Evolutionary conservation across 169 alveolate species (phyloP), one percentile per base, ranked within the genome.

Genomic region (Babesia bigemina): DNA sequence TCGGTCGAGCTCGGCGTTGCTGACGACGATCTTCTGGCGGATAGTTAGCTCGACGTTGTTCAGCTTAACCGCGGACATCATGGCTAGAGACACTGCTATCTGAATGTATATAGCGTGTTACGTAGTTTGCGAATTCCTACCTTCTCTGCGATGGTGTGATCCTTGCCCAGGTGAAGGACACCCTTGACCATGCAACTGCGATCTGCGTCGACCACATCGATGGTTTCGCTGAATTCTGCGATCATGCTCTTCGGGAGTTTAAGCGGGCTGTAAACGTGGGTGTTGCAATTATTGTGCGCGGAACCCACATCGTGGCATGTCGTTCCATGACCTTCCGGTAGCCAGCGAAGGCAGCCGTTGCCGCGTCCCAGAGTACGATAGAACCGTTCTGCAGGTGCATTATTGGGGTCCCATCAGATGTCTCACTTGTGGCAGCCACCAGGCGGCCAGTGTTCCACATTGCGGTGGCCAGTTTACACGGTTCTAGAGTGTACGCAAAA

Each of bases 41-140:
- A 77, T 65, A 47, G 47, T 59, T 4, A 49, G 58, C 59, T 77
- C 86, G 42, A 77, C 26, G 45, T n/a, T n/a, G 66, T 77, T 77
- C 48, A 77, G 60, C 39, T 52, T 50, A 4, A 67, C 76, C 17
- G 76, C 76, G 21, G 76, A 42, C 76, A 67, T 67, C 24, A 67
- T 29, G 12, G 76, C 76, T 49, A 67, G 59, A 26, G 76, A 67
- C 26, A 67, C 76, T 11, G 76, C 76, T 3, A 36, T 44, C 76
- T 67, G 53, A 2, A 47, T 4, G 16, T 29, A 33, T n/a, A 13
- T 7, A 14, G 60, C 21, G 45, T 21, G 8, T 21, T 29, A 8
- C 21, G 62, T 4, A 21, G 39, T 21, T 9, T 53, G 13, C 48
- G 49, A 2, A 44, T 7, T 22, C 10, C 0, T 36, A 67, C 76